Base-by-base conservation (phyloP, 2,329 filamentous ascomycete genomes). In the Pseudocercospora musae region DNA sequence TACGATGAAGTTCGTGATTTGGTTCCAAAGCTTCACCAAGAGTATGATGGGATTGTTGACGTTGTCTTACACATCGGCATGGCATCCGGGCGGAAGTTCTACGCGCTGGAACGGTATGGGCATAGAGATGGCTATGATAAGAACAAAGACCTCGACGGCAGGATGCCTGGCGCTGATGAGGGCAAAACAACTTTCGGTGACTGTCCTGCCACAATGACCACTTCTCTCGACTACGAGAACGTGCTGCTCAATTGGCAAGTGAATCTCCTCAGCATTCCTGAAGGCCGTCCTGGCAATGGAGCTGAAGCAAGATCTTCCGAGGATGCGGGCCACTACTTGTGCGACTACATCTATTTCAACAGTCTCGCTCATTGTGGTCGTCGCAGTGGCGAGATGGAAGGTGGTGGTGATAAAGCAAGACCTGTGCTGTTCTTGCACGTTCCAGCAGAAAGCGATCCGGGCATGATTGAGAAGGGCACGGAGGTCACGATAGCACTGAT, bases 51-150 rank as follows among this genome's bases (percentile, higher is more conserved):
- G 66, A 74, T 79, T 54, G 82, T 87, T 58, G 89, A 96, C 74
- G 77, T 89, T 29, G 82, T 87, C 21, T 75, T 96, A 3, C 91
- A 96, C 75, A 89, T 96, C 57, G 92, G 92, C 65, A 92, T 96
- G 84, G 90, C 91, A 0, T 79, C 74, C 73, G 89, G 74, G 71
- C 85, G 78, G 68, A 82, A 75, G 69, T 86, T 85, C 69, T 96
- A 94, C 74, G 84, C 85, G 10, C 79, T 94, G 8, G 92, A 96
- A 78, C 82, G 84, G 10, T 80, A 84, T 37, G 91, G 84, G 0
- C 88, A 90, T 71, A 84, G 89, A 40, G 87, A 90, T 69, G 88
- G 88, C 3, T 96, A 96, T 76, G 68, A 71, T 49, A 77, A 78
- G 21, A 82, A 88, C 69, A 77, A 78, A 18, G 92, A 96, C 73